Percentiles rank a stretch among this genome's conserved stretches.
Evolutionary conservation across 805 yeast species (phyloP).

Genomic region (Nakazawaea holstii): DNA sequence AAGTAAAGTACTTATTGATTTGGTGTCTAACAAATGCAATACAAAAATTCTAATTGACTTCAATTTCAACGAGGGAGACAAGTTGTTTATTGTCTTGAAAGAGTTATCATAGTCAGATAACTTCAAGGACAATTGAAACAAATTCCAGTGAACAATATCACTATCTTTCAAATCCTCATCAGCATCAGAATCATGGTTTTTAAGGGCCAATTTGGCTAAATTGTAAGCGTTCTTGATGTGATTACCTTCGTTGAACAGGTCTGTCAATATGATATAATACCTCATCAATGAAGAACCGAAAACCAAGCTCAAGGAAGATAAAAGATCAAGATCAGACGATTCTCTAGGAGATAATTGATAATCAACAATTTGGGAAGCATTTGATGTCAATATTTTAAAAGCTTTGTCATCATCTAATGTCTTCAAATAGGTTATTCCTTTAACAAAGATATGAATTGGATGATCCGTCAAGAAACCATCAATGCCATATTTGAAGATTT

Average conservation of each 20-base stretch:
- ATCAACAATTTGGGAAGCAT: slow-evolving; percentile 23
- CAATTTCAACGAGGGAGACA: background rate
- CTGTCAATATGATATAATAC: slow-evolving; percentile 32
- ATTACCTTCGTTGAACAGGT: slow-evolving; percentile 27
- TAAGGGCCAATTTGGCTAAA: slow-evolving; percentile 14
- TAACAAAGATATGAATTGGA: slow-evolving; percentile 19
- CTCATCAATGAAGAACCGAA: slow-evolving; percentile 26
- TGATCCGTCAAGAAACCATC: slow-evolving; percentile 13
- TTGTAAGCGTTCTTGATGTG: slow-evolving; percentile 11
- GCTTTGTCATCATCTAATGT: slow-evolving; percentile 23
- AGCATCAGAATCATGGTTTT: slow-evolving; percentile 11
- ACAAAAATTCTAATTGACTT: slow-evolving; percentile 6
- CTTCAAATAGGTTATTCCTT: slow-evolving; percentile 21
- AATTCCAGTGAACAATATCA: slow-evolving; percentile 16
- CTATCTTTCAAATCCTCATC: slow-evolving; percentile 18
- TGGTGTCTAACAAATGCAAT: slow-evolving; percentile 8
- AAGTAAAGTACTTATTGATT: background rate
- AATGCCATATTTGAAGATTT: slow-evolving; percentile 13
- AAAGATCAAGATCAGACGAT: background rate
- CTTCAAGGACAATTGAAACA: slow-evolving; percentile 25
- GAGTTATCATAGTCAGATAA: slow-evolving; percentile 24
- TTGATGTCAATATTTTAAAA: slow-evolving; percentile 22
- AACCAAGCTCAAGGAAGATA: slow-evolving; percentile 13
- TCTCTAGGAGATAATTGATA: slow-evolving; percentile 16
- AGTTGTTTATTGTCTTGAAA: slow-evolving; percentile 14